These are phyloP conservation scores for Malus sieversii DNA, from an alignment of 306 rosid species.

Conservation along the genomic window DNA sequence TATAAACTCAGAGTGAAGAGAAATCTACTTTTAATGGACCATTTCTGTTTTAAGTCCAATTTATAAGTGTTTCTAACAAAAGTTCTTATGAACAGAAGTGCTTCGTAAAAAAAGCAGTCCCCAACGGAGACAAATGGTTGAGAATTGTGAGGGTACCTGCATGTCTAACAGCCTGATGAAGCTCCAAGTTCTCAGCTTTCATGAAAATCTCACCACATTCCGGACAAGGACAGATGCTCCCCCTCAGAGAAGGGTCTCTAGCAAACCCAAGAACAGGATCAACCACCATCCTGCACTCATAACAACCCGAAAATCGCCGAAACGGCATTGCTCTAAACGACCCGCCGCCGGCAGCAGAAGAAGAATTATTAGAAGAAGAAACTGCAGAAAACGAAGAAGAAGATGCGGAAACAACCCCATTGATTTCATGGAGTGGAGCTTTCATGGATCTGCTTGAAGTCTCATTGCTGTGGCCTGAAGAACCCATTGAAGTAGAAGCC, in stretches of 20 bases:
- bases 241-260: slow-evolving; percentile 77
- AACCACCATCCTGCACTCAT: slow-evolving; percentile 94
- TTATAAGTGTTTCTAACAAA: too few relatives aligned
- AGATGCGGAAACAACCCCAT: slow-evolving; percentile 43
- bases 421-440: slow-evolving; percentile 56
- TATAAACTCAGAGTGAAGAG: not conserved
- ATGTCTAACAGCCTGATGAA: slow-evolving; percentile 75
- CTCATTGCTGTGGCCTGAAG: slow-evolving; percentile 31
- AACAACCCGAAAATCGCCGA: slow-evolving; percentile 86
- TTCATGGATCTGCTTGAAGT: slow-evolving; percentile 65
- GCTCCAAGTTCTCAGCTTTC: slow-evolving; percentile 78
- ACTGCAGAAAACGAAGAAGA: slow-evolving; percentile 52
- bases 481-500: slow-evolving; percentile 33
- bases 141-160: slow-evolving; percentile 49
- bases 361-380: slow-evolving; percentile 31
- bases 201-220: slow-evolving; percentile 83
- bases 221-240: slow-evolving; percentile 75
- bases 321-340: slow-evolving; percentile 85
- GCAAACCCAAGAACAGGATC: slow-evolving; percentile 82
- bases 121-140: not conserved
- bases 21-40: not conserved
- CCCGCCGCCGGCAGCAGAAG: slow-evolving; percentile 56
- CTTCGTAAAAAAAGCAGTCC: not conserved
- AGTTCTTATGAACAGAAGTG: not conserved
- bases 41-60: not conserved